Percentiles rank a stretch among this genome's conserved stretches.
Evolutionary conservation across 2,329 filamentous ascomycete species (phyloP).

Genomic region (Sclerotinia sclerotiorum): DNA sequence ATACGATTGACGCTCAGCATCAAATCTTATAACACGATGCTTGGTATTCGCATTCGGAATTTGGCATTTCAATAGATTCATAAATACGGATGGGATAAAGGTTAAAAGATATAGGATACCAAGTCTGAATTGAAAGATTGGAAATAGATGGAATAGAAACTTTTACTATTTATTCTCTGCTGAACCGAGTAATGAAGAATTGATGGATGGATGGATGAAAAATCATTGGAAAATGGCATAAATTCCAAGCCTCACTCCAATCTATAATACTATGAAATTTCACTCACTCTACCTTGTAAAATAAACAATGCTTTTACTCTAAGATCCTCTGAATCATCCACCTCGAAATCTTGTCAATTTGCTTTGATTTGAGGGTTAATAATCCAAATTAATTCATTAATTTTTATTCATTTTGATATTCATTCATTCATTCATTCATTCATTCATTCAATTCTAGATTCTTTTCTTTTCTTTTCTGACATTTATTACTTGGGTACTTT

Average conservation of each 20-base stretch:
- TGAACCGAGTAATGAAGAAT: neutral
- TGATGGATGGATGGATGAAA: too few relatives aligned
- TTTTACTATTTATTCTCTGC: neutral
- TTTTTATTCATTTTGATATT: too few relatives aligned
- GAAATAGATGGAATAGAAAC: neutral
- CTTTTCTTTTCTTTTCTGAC: too few relatives aligned
- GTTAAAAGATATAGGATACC: neutral
- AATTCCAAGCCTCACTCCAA: conserved; percentile 4
- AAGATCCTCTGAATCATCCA: too few relatives aligned
- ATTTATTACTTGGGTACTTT: too few relatives aligned
- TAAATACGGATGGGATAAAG: too few relatives aligned
- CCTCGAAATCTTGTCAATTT: neutral
- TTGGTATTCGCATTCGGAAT: too few relatives aligned
- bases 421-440: too few relatives aligned
- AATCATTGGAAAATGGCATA: neutral
- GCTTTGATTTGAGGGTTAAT: neutral
- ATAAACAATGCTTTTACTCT: neutral
- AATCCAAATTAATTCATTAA: too few relatives aligned
- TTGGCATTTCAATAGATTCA: neutral
- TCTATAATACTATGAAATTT: neutral
- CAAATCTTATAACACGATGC: neutral
- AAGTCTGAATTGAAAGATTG: neutral
- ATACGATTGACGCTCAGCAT: neutral
- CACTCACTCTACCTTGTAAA: neutral
- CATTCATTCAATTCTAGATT: too few relatives aligned